Evolutionary conservation across 169 alveolate genomes (phyloP), one percentile per base, ranked within the genome.

Genomic region (Plasmodium gallinaceum): DNA sequence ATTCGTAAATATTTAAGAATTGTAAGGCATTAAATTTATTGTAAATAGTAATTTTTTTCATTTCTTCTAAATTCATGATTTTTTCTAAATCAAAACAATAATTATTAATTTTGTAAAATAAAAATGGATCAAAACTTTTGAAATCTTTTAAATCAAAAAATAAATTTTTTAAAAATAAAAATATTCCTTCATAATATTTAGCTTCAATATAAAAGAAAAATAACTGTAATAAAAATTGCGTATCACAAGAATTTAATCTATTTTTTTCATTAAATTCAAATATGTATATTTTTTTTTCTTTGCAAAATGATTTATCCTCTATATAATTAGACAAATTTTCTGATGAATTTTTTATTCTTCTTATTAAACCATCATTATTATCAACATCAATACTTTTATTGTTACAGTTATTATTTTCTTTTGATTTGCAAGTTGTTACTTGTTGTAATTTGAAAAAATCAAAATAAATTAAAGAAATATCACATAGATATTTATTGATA

Each of bases 401-500:
- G 7, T 22, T 62, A 7, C 2, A 10, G 1, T 54, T 8, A 54
- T 22, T 16, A 16, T 54, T 22, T 16, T n/a, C 32, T 10, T 54
- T 54, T 8, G 7, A 5, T 10, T 7, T 12, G 1, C 16, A 24
- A 9, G 14, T 2, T 64, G 46, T 32, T 39, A 10, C 39, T 16
- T 37, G 39, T 8, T 32, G 39, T 32, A 32, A 32, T 16, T 37
- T 71, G 12, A 74, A 74, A 45, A 78, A 51, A 45, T 78, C 46
- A 58, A 26, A 46, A 57, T 78, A 78, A 12, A 78, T 70, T 61
- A 78, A 78, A 45, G 89, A 78, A 78, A 78, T 48, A 70, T 78
- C 89, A 24, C 89, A 78, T n/a, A 78, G 43, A 43, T 78, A 78
- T n/a, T 65, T 78, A 12, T 51, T 65, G 16, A 78, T 46, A 51